Evolutionary conservation across 2,329 filamentous ascomycete species (phyloP).

Genomic region (Davidsoniella eucalypti): DNA sequence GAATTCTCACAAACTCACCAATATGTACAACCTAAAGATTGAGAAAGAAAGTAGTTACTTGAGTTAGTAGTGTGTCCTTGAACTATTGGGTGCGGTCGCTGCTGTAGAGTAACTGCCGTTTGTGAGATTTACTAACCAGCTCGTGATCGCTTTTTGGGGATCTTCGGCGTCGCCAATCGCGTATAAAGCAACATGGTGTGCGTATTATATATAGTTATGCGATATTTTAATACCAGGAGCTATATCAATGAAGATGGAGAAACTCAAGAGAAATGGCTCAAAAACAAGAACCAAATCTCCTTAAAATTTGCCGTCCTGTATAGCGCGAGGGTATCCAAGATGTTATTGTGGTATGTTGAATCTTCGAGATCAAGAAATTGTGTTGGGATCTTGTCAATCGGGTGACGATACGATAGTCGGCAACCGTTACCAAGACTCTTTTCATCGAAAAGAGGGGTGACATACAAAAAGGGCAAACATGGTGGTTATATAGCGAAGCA

Average conservation of each 20-base stretch:
- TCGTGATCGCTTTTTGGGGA: constrained; percentile 42
- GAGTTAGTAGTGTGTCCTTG: not conserved
- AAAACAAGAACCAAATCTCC: not conserved
- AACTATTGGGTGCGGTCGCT: not conserved
- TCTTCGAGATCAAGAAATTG: no score
- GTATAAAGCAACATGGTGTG: constrained; percentile 39
- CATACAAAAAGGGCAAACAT: no score
- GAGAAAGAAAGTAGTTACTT: not conserved
- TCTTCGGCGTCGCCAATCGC: constrained; percentile 38
- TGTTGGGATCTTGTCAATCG: no score
- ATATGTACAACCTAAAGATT: constrained; percentile 6
- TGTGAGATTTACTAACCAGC: constrained; percentile 29
- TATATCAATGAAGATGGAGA: not conserved
- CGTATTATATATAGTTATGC: not conserved
- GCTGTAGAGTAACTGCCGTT: not conserved
- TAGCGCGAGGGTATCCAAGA: no score
- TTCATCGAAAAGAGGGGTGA: no score
- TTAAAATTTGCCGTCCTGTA: not conserved
- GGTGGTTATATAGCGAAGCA: no score
- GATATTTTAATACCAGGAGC: not conserved
- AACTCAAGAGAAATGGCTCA: not conserved
- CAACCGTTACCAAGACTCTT: no score
- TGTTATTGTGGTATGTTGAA: no score
- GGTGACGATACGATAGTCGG: no score
- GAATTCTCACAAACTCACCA: constrained; percentile 5